phyloP scores from a whole-genome alignment of 768 basidiomycete species.

The Amanita thiersii region DNA sequence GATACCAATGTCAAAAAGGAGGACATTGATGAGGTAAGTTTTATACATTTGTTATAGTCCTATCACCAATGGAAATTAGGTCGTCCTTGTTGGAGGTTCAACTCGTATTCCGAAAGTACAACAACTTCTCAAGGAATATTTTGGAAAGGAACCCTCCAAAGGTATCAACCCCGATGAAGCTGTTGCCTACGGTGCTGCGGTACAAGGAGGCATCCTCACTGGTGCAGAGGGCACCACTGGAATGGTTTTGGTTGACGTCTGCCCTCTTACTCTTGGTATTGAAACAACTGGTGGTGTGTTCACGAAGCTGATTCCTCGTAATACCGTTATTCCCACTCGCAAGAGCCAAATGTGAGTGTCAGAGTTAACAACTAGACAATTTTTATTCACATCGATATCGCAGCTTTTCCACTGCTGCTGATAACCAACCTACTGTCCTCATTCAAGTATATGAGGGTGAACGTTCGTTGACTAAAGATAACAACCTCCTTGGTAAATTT shows the following conservation, averaged over 20 bases:
- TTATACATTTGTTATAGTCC: neutral
- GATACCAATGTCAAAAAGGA: conserved; percentile 99
- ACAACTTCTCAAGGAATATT: conserved; percentile 96
- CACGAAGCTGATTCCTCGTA: conserved; percentile 94
- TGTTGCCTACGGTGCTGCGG: conserved; percentile 97
- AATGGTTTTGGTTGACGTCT: conserved; percentile 93
- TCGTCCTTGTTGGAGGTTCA: conserved; percentile 92
- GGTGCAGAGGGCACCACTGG: conserved; percentile 88
- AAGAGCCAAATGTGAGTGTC: conserved; percentile 82
- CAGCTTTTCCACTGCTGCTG: conserved; percentile 75
- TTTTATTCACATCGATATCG: conserved; percentile 15
- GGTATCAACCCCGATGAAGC: conserved; percentile 99
- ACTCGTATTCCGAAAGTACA: conserved; percentile 99
- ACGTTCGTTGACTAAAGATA: conserved; percentile 95
- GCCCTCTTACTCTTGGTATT: conserved; percentile 95
- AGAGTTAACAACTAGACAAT: neutral
- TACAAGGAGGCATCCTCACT: conserved; percentile 96
- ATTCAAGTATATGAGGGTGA: conserved; percentile 99
- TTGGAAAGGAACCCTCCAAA: conserved; percentile 96
- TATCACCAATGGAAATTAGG: conserved; percentile 24
- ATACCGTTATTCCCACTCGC: conserved; percentile 97
- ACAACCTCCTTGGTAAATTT: conserved; percentile 96
- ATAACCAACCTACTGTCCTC: conserved; percentile 91
- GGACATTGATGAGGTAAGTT: conserved; percentile 75
- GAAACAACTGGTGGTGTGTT: conserved; percentile 98